Base-by-base conservation (phyloP, 164 flowering plant species). In the Hamamelis virginiana region DNA sequence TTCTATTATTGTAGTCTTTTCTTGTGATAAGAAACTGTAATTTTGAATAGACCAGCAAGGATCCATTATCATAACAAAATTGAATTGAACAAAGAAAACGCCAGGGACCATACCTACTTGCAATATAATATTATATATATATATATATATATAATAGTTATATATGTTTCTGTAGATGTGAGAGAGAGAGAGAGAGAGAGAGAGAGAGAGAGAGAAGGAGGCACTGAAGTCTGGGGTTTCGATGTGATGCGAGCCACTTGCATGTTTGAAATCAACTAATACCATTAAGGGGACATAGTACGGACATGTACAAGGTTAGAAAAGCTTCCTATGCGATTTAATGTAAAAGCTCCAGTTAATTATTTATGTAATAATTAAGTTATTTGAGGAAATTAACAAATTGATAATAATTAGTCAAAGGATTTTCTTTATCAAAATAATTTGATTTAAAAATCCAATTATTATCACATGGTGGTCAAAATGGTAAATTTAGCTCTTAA, bases 231-330 rank as follows among this genome's bases (percentile, higher is more conserved):
- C 41, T 67, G 25, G 62, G 70, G 55, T 23, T 63, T 9, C 47
- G 76, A 74, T 64, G 76, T 74, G 76, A 74, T 74, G 60, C 62
- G 61, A 52, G 55, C 15, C 70, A 58, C 65, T 66, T 47, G 38
- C 13, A 8, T 22, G 15, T 55, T 53, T 26, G 12, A 51, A 66
- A 28, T 53, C 27, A 26, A 73, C 19, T 64, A 5, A 74, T 68
- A 23, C 77, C 77, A 69, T 65, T 74, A 48, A 51, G 77, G 77
- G 66, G 19, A 69, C 77, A 74, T 18, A 22, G 73, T 70, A 70
- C 73, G 73, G 68, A 19, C 44, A 45, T 63, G 73, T 70, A 70
- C 73, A 23, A 38, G 38, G 21, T 9, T 51, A 18, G 14, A 33
- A 33, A 33, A 33, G 4, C 41, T 33, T 33, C 4, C 41, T 33